Evolutionary conservation across 495 filamentous ascomycete species (phyloP), one percentile per base, ranked within the genome.

Genomic region (Pyrenopolyporus hunteri): DNA sequence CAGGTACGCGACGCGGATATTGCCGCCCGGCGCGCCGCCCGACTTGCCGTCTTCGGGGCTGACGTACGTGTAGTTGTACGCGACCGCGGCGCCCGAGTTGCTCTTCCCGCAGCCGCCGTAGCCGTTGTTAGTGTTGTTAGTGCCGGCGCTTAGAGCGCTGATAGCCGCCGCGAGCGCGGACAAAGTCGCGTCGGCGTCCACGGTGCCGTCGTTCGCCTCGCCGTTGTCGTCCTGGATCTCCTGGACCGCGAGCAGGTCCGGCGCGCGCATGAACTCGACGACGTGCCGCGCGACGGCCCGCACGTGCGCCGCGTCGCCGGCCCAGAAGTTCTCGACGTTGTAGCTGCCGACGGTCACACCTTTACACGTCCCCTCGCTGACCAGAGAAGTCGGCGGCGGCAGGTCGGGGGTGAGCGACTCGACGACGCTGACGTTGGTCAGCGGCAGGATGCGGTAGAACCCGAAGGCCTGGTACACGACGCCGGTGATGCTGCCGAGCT

Each of bases 1-100:
- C 7, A 88, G 71, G 70, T 85, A 88, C 3, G 83, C 84, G 6
- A 76, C 73, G 19, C 85, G 83, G 76, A 88, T 87, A 67, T 88
- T 87, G n/a, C 84, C 83, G 25, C 84, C 84, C 0, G 83, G 84
- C 17, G 76, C 65, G 28, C 85, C 85, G 58, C 85, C 85, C 65
- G 86, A 80, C 42, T 70, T 40, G 66, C 74, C 72, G 65, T 82
- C 55, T 14, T 74, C 48, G 2, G 84, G 82, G 42, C 63, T 73
- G 52, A 87, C 75, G 48, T 81, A 75, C 33, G 71, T 71, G 60
- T 74, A 86, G 42, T 67, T 63, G 65, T 82, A 88, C 20, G 25
- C 45, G 23, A 74, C 70, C 6, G 33, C 36, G 40, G 25, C n/a
- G n/a, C n/a, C n/a, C n/a, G n/a, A n/a, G n/a, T n/a, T n/a, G n/a